These are phyloP conservation scores for Diplodia mutila DNA, from an alignment of 2,329 filamentous ascomycete species.

Conservation along the genomic window DNA sequence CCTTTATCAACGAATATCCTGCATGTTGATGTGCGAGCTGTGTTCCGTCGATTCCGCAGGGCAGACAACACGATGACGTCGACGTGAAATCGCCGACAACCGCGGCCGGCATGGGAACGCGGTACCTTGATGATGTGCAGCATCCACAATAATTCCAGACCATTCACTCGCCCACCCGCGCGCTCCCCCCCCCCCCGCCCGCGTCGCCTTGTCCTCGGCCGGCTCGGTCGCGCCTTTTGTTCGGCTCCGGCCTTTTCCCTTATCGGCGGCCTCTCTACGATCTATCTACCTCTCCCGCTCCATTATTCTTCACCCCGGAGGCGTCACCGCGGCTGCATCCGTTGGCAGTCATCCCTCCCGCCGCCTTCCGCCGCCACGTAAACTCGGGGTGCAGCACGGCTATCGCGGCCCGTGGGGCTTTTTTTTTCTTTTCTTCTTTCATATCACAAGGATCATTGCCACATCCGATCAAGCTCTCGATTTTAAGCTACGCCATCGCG, in stretches of 20 bases:
- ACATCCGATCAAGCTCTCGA: too few relatives aligned
- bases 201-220: background rate
- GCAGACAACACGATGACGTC: conserved; percentile 6
- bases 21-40: background rate
- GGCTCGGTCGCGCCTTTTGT: conserved; percentile 4
- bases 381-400: background rate
- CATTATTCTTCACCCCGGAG: background rate
- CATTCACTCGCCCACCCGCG: too few relatives aligned
- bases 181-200: background rate
- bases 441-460: too few relatives aligned
- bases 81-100: background rate
- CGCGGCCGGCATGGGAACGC: background rate
- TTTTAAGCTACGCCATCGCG: too few relatives aligned
- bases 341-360: too few relatives aligned
- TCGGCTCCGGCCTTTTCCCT: conserved; percentile 8
- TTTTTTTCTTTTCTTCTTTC: too few relatives aligned
- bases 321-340: background rate
- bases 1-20: background rate
- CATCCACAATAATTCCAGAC: background rate
- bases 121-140: background rate
- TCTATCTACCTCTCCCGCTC: background rate
- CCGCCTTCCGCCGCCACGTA: background rate
- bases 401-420: background rate
- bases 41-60: conserved; percentile 11
- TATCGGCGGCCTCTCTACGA: too few relatives aligned